Base-by-base conservation (phyloP, 2,329 filamentous ascomycete genomes). In the Diaporthe destruens region DNA sequence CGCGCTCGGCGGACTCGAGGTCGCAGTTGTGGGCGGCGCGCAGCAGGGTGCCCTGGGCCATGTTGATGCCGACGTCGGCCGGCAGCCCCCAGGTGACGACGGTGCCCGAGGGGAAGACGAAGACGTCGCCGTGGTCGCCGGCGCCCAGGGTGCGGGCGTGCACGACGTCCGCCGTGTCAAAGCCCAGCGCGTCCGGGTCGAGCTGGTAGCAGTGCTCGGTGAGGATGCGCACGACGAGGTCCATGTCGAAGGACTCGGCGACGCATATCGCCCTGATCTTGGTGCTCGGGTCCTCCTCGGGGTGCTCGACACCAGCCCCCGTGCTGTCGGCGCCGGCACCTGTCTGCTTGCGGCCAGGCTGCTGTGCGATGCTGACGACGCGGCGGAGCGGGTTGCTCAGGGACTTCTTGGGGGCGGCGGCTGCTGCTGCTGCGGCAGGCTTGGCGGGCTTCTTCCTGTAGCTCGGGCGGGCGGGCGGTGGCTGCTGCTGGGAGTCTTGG, bases 21-120 rank as follows among this genome's bases (percentile, higher is more conserved):
- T 97, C 93, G 2, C 93, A 89, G 67, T 91, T 91, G 75, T 93
- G 89, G 18, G 95, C 94, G 1, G 96, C 95, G 0, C 91, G 88
- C 25, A 94, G 87, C 16, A 98, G 86, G 42, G 93, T 91, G 71
- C 88, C 89, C 11, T 93, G 93, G 6, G 93, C 91, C 32, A 95
- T 84, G 63, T 88, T 88, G 25, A 87, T 87, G 20, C 95, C 92
- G 23, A 94, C 89, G 72, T 92, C 90, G 74, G 94, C 89, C 0
- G 94, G 92, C 1, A 98, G 87, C 6, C 94, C 93, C 96, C 96
- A 99, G 32, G 94, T 92, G 7, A 98, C 96, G 9, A 98, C 89
- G 16, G 95, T 97, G 14, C 96, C 96, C 0, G 95, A 98, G 11
- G 96, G 95, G 76, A 99, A 99, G 71, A 99, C 92, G 80, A 98